Evolutionary conservation across 2,329 filamentous ascomycete species (phyloP).

Genomic region (Penicillium paneum): DNA sequence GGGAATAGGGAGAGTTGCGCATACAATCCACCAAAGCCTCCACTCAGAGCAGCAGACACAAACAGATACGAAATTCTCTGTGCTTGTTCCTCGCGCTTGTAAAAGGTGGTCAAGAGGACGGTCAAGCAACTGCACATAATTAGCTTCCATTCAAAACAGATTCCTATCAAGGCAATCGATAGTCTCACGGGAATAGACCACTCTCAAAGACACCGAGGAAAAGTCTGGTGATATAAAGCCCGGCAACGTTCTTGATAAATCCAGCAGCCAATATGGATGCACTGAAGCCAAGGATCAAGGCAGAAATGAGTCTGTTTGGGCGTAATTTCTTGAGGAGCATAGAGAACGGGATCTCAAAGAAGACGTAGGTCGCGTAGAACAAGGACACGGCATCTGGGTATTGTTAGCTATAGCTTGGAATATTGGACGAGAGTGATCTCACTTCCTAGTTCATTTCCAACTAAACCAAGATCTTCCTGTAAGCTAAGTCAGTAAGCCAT

Average conservation of each 20-base stretch:
- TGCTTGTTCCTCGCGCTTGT: conserved; percentile 22
- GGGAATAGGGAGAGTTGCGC: not conserved
- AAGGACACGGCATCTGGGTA: conserved; percentile 38
- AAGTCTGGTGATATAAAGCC: conserved; percentile 29
- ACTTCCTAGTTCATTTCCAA: conserved; percentile 37
- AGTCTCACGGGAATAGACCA: conserved; percentile 16
- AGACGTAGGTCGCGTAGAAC: conserved; percentile 46
- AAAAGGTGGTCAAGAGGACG: conserved; percentile 24
- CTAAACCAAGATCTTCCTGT: conserved; percentile 28
- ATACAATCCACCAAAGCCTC: conserved; percentile 24
- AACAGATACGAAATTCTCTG: conserved; percentile 24
- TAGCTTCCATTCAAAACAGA: not conserved
- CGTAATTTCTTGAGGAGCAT: conserved; percentile 41
- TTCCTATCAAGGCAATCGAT: not conserved
- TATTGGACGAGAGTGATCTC: conserved; percentile 10
- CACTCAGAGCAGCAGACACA: conserved; percentile 20
- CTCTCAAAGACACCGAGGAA: conserved; percentile 20
- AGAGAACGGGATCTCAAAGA: conserved; percentile 43
- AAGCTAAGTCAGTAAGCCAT: not conserved
- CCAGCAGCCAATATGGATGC: conserved; percentile 41
- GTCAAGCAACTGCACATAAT: conserved; percentile 14
- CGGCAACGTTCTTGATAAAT: conserved; percentile 33
- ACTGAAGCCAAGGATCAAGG: conserved; percentile 37
- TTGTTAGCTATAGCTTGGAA: conserved; percentile 14
- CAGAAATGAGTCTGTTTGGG: conserved; percentile 28